Evolutionary conservation across 345 rosid species (phyloP), one percentile per base, ranked within the genome.

Genomic region (Syzygium grande): DNA sequence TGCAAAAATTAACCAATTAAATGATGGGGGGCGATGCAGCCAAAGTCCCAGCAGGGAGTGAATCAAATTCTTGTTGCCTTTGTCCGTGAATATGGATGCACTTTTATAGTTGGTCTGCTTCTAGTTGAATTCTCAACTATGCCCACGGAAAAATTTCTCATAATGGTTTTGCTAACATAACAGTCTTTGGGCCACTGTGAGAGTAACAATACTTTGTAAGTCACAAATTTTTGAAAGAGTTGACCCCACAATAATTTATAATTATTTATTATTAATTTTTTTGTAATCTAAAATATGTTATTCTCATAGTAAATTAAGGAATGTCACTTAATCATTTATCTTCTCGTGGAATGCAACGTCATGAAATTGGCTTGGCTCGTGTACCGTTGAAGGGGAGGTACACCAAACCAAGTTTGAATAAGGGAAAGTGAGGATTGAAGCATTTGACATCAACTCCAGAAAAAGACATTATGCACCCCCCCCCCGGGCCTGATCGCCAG

Each of bases 71-170:
- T 13, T 5, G 17, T 29, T 19, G 87, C 93, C 89, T 89, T 87
- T 53, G 92, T 90, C 92, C 91, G 87, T 9, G 91, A 90, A 61
- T 90, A 61, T 11, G 89, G 88, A 15, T 88, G 90, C 46, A 87
- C 34, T 19, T 21, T 2, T 12, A 89, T 55, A 12, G 52, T 51
- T 1, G 92, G 90, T 59, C 23, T 85, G 87, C 17, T 80, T 5
- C 86, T 87, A 38, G 34, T 86, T 61, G 87, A 86, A 46, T 87
- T 87, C 17, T 84, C 49, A 30, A 58, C 0, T 9, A 25, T 58
- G 63, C 6, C 63, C 14, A 58, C 7, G 7, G 46, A 43, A 43
- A 43, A 43, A 43, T 43, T 43, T 43, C 7, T 43, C 7, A 43
- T 43, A 43, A 43, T 43, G 46, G 1, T 43, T 43, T 43, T 43